These are phyloP conservation scores for Candida gorgasii DNA, from an alignment of 805 yeast species.

Conservation along the genomic window DNA sequence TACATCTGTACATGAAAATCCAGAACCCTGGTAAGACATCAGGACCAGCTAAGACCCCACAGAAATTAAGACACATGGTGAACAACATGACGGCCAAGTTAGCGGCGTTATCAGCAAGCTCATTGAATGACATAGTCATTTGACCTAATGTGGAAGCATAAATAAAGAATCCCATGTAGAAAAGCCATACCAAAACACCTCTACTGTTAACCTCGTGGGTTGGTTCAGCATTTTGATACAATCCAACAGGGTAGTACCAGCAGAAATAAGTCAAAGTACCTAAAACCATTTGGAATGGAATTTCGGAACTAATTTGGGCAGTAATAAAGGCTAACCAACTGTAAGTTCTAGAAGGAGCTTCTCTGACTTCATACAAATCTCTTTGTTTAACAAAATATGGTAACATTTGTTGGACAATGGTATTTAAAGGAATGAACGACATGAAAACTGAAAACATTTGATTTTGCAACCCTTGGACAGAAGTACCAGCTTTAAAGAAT, in stretches of 20 bases:
- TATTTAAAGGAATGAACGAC: constrained; percentile 39
- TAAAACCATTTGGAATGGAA: constrained; percentile 46
- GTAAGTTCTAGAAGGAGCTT: constrained; percentile 45
- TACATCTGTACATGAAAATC: constrained; percentile 76
- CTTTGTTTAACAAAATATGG: constrained; percentile 46
- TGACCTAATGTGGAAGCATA: constrained; percentile 32
- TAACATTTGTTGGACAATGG: constrained; percentile 42
- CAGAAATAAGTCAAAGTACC: constrained; percentile 44
- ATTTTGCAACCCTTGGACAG: constrained; percentile 65
- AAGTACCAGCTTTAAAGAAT: constrained; percentile 61
- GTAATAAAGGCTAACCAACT: constrained; percentile 44
- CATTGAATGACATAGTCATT: constrained; percentile 28
- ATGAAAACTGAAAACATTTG: constrained; percentile 56
- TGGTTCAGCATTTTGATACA: constrained; percentile 51
- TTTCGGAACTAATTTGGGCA: constrained; percentile 46
- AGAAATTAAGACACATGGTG: constrained; percentile 36
- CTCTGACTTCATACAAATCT: constrained; percentile 49
- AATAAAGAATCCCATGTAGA: constrained; percentile 25
- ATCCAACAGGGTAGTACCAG: constrained; percentile 63
- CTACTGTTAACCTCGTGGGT: constrained; percentile 38
- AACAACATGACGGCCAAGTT: constrained; percentile 30
- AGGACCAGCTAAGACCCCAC: constrained; percentile 37
- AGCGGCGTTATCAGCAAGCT: constrained; percentile 36
- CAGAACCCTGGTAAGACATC: constrained; percentile 47
- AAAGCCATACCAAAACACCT: constrained; percentile 41